Conservation (phyloP, 495 filamentous ascomycete genomes). For the Podospora australis region DNA sequence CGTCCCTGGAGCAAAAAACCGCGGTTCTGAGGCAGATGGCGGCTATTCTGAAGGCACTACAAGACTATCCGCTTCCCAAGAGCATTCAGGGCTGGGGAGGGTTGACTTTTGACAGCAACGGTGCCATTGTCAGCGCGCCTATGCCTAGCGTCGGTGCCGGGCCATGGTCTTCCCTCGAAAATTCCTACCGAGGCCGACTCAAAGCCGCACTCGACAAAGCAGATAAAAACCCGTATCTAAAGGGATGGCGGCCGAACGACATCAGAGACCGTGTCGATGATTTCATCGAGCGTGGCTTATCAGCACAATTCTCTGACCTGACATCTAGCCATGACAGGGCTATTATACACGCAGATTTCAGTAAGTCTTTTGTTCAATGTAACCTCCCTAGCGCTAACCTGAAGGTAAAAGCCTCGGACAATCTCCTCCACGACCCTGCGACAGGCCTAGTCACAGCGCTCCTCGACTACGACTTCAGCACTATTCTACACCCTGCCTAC, state of each 20-base stretch:
- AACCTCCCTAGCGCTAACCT: not conserved
- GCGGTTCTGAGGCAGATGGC: slow-evolving; percentile 10
- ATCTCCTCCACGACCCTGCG: slow-evolving; percentile 22
- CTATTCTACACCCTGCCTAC: slow-evolving; percentile 24
- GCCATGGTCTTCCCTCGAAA: slow-evolving; percentile 22
- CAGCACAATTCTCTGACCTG: slow-evolving; percentile 20
- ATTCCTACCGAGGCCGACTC: slow-evolving; percentile 16
- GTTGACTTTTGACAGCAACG: slow-evolving; percentile 23
- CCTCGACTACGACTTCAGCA: slow-evolving; percentile 25
- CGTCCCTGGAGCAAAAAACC: slow-evolving; percentile 8
- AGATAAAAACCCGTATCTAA: slow-evolving; percentile 20
- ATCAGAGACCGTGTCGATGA: slow-evolving; percentile 22
- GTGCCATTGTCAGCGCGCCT: slow-evolving; percentile 20
- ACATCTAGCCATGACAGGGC: slow-evolving; percentile 17
- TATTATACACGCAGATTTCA: slow-evolving; percentile 22
- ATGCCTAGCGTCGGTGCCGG: slow-evolving; percentile 22
- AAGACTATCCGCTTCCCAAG: slow-evolving; percentile 21
- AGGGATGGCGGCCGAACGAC: slow-evolving; percentile 22
- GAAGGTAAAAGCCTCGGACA: slow-evolving; percentile 10
- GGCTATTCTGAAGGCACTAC: slow-evolving; percentile 19
- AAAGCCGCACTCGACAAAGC: slow-evolving; percentile 18
- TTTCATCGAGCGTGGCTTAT: slow-evolving; percentile 21
- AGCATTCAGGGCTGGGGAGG: slow-evolving; percentile 24
- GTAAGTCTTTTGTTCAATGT: slow-evolving; percentile 9
- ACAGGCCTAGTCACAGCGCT: slow-evolving; percentile 22